These are phyloP conservation scores for Bertia moriformis DNA, from an alignment of 2,329 filamentous ascomycete species.

Conservation along the genomic window DNA sequence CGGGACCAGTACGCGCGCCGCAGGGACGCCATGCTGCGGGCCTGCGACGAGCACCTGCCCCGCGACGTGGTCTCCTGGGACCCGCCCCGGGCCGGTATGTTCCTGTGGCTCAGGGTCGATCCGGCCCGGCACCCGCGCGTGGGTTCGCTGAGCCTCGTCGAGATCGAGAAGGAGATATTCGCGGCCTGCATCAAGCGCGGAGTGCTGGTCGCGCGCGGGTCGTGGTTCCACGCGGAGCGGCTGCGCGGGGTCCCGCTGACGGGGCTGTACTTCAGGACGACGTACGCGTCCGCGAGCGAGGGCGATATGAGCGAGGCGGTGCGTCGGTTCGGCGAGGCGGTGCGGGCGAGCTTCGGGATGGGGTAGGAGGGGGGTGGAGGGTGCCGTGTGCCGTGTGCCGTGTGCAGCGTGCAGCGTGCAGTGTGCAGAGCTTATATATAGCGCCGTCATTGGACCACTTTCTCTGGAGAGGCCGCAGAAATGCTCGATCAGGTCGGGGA, in stretches of 20 bases:
- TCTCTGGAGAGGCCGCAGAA: too few relatives aligned
- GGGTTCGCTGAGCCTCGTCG: constrained; percentile 33
- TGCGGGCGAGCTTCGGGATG: constrained; percentile 45
- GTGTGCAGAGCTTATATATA: too few relatives aligned
- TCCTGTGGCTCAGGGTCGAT: constrained; percentile 69
- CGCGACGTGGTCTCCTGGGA: constrained; percentile 63
- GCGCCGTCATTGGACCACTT: too few relatives aligned
- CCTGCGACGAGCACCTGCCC: constrained; percentile 68
- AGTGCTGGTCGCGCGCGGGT: constrained; percentile 69
- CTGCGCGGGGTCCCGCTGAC: constrained; percentile 36
- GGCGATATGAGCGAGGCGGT: constrained; percentile 61
- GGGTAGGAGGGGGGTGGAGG: not conserved
- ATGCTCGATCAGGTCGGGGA: too few relatives aligned
- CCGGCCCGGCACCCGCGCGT: constrained; percentile 50
- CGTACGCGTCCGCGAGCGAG: constrained; percentile 67
- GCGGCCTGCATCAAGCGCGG: constrained; percentile 58
- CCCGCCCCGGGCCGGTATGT: constrained; percentile 81
- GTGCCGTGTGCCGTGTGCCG: constrained; percentile 4
- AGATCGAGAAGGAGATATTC: constrained; percentile 80
- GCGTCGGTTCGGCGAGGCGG: constrained; percentile 58
- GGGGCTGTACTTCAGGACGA: constrained; percentile 76
- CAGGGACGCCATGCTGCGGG: constrained; percentile 61
- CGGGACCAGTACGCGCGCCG: constrained; percentile 68
- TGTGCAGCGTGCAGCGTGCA: too few relatives aligned
- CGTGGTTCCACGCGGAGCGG: constrained; percentile 76